Evolutionary conservation across 2,329 filamentous ascomycete species (phyloP).

Genomic region (Emergomyces orientalis): DNA sequence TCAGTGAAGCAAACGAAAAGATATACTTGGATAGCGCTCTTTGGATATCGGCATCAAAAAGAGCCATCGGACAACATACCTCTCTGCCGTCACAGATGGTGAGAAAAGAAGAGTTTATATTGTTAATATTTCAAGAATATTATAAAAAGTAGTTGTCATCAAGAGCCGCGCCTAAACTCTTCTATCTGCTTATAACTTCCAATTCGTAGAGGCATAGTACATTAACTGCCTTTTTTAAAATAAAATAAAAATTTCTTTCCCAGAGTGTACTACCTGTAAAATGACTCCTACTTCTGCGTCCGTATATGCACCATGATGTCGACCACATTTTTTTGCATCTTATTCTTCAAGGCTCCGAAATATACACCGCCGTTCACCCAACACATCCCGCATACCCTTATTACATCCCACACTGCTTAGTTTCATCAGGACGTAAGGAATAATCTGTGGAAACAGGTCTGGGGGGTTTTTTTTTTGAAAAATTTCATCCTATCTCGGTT

Average conservation of each 20-base stretch:
- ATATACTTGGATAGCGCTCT: constrained; percentile 8
- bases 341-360: neutral
- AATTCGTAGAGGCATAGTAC: too few relatives aligned
- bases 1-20: constrained; percentile 2
- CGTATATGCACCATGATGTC: constrained; percentile 4
- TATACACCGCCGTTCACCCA: constrained; percentile 5
- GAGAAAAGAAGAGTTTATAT: neutral
- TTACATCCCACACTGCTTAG: neutral
- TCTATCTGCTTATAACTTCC: neutral
- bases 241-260: too few relatives aligned
- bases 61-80: neutral
- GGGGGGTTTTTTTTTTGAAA: neutral
- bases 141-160: neutral
- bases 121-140: neutral
- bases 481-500: neutral
- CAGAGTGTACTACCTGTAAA: neutral
- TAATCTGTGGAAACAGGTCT: neutral
- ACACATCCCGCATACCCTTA: neutral
- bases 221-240: too few relatives aligned
- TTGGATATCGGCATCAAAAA: neutral
- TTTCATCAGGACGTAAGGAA: neutral
- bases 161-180: neutral
- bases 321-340: neutral
- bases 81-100: neutral
- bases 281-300: neutral